Conservation (phyloP, 768 basidiomycete genomes). For the Chlorophyllum brunneum region DNA sequence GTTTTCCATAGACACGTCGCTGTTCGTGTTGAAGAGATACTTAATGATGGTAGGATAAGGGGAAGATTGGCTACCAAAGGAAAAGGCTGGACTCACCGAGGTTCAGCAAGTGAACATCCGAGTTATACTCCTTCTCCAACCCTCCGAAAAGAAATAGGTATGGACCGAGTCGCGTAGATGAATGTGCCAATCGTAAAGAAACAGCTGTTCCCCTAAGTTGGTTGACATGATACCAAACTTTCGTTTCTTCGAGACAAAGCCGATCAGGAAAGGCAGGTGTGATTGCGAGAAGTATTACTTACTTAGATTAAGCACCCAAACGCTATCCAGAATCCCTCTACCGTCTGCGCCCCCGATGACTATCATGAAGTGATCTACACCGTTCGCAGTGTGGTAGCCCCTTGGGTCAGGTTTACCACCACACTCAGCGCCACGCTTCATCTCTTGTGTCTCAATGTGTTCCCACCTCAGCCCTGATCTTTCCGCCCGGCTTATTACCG, state of each 20-base stretch:
- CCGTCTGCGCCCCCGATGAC: conserved; percentile 91
- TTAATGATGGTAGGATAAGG: conserved; percentile 26
- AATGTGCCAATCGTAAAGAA: conserved; percentile 74
- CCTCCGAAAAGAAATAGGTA: conserved; percentile 89
- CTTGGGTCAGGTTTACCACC: conserved; percentile 60
- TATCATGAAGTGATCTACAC: conserved; percentile 82
- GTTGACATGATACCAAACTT: not conserved
- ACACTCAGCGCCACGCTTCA: not conserved
- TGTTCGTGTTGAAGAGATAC: conserved; percentile 83
- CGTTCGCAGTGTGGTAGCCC: conserved; percentile 90
- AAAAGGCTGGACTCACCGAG: conserved; percentile 53
- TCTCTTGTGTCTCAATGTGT: conserved; percentile 42
- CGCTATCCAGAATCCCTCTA: conserved; percentile 78
- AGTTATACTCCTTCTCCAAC: conserved; percentile 75
- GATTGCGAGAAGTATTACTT: conserved; percentile 21
- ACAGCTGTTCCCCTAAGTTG: conserved; percentile 16
- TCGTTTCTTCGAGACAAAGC: not conserved
- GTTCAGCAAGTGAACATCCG: conserved; percentile 79
- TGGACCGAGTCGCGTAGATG: conserved; percentile 85
- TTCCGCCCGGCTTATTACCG: conserved; percentile 12
- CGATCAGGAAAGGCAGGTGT: not conserved
- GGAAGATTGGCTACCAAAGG: not conserved
- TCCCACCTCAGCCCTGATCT: conserved; percentile 31
- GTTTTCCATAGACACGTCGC: conserved; percentile 57
- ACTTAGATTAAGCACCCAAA: conserved; percentile 87